These are phyloP conservation scores for Arxiozyma telluris DNA, from an alignment of 1,139 yeast species.

Conservation along the genomic window DNA sequence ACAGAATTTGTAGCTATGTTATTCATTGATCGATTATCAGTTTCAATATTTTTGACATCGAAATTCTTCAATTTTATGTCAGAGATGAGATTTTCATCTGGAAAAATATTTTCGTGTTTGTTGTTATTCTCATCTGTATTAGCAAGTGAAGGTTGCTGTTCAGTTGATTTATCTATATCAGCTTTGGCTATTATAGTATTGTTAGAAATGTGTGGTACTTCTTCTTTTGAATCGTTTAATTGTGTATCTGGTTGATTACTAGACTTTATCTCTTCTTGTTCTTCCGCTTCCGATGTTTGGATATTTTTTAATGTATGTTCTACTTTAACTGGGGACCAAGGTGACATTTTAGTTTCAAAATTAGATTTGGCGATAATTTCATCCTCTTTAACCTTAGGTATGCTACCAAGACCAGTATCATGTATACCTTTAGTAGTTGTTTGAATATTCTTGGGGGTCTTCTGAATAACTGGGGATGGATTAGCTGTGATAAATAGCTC, in stretches of 20 bases:
- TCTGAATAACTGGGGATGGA: neutral
- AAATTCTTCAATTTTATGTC: neutral
- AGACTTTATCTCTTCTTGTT: neutral
- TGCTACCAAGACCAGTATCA: neutral
- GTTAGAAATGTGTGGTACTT: neutral
- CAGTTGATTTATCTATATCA: neutral
- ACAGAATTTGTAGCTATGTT: neutral
- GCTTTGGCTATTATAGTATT: neutral
- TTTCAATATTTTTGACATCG: neutral
- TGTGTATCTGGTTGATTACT: neutral
- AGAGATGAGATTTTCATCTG: neutral
- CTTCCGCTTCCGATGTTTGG: neutral
- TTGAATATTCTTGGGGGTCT: conserved; percentile 2
- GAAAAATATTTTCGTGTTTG: neutral
- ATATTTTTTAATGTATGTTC: conserved; percentile 14
- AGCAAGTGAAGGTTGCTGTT: neutral
- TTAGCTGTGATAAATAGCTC: conserved; percentile 1
- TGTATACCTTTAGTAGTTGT: neutral
- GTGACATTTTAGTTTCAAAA: neutral
- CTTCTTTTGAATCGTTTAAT: neutral
- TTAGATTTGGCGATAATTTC: neutral
- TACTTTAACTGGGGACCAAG: conserved; percentile 25
- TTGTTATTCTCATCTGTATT: neutral
- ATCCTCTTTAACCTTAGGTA: neutral
- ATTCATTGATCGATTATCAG: neutral